phyloP scores from a whole-genome alignment of 306 rosid species.

The Fragaria nilgerrensis region DNA sequence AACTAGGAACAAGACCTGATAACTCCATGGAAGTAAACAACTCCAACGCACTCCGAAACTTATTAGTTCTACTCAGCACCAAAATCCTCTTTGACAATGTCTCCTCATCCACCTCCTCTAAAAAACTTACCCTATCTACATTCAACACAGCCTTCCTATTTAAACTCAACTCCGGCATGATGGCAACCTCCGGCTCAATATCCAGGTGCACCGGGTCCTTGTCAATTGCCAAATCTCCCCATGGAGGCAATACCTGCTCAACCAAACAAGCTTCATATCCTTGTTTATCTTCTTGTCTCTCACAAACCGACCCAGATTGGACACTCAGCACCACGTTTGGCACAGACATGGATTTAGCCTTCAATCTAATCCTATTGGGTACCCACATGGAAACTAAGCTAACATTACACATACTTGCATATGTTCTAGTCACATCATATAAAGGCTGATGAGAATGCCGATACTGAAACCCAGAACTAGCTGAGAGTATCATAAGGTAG shows the following conservation, averaged over 20 bases:
- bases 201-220: constrained; percentile 7
- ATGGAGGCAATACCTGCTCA: constrained; percentile 42
- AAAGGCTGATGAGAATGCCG: constrained; percentile 16
- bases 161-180: constrained; percentile 23
- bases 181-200: constrained; percentile 24
- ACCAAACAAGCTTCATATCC: constrained; percentile 1
- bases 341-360: constrained; percentile 27
- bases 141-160: constrained; percentile 26
- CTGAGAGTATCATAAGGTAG: constrained; percentile 22
- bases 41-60: constrained; percentile 69
- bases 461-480: constrained; percentile 24
- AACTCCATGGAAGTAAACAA: constrained; percentile 72
- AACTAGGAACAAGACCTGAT: constrained; percentile 60
- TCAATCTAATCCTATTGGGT: constrained; percentile 24
- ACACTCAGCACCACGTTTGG: constrained; percentile 25
- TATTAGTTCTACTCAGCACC: constrained; percentile 79
- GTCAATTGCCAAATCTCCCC: constrained; percentile 39
- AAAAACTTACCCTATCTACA: constrained; percentile 38
- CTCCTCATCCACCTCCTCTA: constrained; percentile 67
- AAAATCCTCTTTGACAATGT: constrained; percentile 62
- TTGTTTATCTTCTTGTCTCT: constrained; percentile 21
- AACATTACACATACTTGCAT: constrained; percentile 7
- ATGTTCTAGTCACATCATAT: constrained; percentile 10
- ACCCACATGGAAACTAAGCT: constrained; percentile 33
- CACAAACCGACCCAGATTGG: constrained; percentile 34